phyloP scores from a whole-genome alignment of 2,329 filamentous ascomycete species.

The Calonectria ilicicola region DNA sequence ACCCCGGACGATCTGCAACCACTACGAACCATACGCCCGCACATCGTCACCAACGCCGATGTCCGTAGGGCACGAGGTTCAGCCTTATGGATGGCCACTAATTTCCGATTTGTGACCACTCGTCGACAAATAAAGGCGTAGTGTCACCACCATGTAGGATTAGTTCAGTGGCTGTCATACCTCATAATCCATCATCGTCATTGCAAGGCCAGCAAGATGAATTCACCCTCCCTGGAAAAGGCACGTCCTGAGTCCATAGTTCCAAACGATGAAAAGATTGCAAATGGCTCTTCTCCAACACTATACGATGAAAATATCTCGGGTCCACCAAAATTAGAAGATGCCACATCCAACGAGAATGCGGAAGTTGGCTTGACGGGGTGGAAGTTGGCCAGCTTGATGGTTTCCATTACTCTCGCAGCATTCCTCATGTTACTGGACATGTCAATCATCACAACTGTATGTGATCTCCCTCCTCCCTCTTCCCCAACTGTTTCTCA shows the following conservation, averaged over 20 bases:
- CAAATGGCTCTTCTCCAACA: slow-evolving; percentile 31
- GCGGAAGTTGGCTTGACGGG: slow-evolving; percentile 37
- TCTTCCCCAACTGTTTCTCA: neutral
- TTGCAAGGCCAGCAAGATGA: neutral
- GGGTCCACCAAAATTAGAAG: slow-evolving; percentile 13
- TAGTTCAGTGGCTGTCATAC: neutral
- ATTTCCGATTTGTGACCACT: slow-evolving; percentile 15
- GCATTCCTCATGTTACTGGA: slow-evolving; percentile 64
- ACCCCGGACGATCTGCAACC: neutral
- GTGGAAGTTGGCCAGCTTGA: slow-evolving; percentile 49
- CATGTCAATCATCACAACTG: slow-evolving; percentile 65
- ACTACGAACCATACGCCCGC: neutral
- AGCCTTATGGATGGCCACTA: slow-evolving; percentile 12
- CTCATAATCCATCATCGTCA: neutral
- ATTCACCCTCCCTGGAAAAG: slow-evolving; percentile 9
- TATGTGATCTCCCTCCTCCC: slow-evolving; percentile 33
- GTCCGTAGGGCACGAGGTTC: slow-evolving; percentile 18
- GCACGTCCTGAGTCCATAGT: neutral
- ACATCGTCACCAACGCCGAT: neutral
- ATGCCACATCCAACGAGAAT: slow-evolving; percentile 18
- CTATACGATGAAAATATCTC: slow-evolving; percentile 27
- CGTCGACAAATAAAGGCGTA: slow-evolving; percentile 20
- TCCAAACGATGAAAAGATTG: slow-evolving; percentile 10
- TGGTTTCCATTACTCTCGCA: slow-evolving; percentile 53
- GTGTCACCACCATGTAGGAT: slow-evolving; percentile 9